A percentile compares a stretch with the other conserved stretches of the same genome.
Evolutionary conservation across 345 rosid genomes (phyloP).

Genomic region (Salix arbutifolia): DNA sequence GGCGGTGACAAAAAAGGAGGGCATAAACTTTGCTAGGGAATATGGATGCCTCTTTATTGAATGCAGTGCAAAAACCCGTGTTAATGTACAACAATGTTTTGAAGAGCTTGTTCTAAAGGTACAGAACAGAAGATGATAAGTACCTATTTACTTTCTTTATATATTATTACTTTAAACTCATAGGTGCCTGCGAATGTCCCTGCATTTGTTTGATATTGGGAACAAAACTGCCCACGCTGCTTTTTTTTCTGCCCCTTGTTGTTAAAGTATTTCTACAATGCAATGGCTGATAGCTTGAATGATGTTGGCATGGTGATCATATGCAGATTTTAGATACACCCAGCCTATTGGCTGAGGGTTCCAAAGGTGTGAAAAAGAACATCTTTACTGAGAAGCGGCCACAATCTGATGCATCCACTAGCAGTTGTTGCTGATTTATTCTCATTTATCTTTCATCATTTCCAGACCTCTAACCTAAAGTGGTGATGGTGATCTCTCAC

Average conservation of each 20-base stretch:
- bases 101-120: conserved; percentile 98
- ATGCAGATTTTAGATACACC: conserved; percentile 89
- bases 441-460: neutral
- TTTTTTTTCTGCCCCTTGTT: neutral
- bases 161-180: neutral
- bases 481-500: neutral
- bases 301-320: neutral
- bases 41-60: conserved; percentile 89
- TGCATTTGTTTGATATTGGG: neutral
- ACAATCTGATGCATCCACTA: conserved; percentile 36
- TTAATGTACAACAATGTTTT: conserved; percentile 88
- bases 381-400: conserved; percentile 75
- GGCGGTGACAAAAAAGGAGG: conserved; percentile 87
- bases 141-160: neutral
- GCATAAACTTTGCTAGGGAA: conserved; percentile 79
- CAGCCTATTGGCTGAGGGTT: conserved; percentile 69
- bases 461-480: conserved; percentile 1
- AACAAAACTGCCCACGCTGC: neutral
- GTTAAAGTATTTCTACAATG: neutral
- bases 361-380: conserved; percentile 70
- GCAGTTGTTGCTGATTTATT: conserved; percentile 53
- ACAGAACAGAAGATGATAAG: neutral
- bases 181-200: neutral
- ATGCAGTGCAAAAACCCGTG: conserved; percentile 91
- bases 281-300: neutral